Evolutionary conservation across 345 rosid genomes (phyloP).

Genomic region (Euphorbia lathyris): DNA sequence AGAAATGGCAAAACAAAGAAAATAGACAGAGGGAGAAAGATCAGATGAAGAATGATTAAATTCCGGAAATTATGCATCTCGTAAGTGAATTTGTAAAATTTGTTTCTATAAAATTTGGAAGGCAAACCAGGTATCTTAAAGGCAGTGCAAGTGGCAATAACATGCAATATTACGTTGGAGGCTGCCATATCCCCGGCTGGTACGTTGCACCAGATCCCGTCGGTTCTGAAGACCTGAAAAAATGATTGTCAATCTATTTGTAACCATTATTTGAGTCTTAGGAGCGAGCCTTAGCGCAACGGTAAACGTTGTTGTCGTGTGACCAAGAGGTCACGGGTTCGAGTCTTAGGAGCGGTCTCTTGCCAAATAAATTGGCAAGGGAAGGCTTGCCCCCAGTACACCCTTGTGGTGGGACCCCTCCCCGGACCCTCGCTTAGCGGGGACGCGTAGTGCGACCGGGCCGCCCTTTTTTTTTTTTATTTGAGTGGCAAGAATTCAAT

Average conservation of each 20-base stretch:
- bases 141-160: background rate
- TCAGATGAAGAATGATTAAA: constrained; percentile 8
- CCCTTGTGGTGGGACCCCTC: too few relatives aligned
- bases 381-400: too few relatives aligned
- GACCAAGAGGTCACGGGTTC: too few relatives aligned
- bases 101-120: background rate
- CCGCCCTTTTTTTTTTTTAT: too few relatives aligned
- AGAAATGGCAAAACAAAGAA: background rate
- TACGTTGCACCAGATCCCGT: constrained; percentile 79
- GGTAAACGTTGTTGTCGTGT: too few relatives aligned
- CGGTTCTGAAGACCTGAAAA: constrained; percentile 71
- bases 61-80: background rate
- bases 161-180: constrained; percentile 53
- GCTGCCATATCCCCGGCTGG: constrained; percentile 96
- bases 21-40: background rate
- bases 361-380: too few relatives aligned
- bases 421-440: too few relatives aligned
- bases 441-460: too few relatives aligned
- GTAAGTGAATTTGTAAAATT: background rate
- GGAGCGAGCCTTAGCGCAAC: too few relatives aligned
- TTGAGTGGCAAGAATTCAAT: background rate
- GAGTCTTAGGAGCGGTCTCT: too few relatives aligned
- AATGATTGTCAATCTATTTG: background rate
- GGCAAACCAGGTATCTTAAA: background rate
- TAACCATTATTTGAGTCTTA: background rate